These are phyloP conservation scores for Neophaeococcomyces aloes DNA, from an alignment of 2,329 filamentous ascomycete genomes.

Conservation along the genomic window DNA sequence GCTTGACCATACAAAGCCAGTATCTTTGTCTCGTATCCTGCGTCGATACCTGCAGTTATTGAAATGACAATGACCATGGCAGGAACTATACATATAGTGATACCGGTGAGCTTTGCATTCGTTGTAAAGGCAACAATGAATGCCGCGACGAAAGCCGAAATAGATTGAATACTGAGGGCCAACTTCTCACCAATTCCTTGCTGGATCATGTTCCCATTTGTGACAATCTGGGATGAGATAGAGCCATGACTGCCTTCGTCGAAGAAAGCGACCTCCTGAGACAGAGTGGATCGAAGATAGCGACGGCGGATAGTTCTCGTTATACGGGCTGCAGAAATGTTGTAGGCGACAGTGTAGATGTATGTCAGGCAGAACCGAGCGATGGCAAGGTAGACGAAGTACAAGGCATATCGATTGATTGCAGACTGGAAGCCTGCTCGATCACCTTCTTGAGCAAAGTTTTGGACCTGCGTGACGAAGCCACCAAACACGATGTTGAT, in stretches of 20 bases:
- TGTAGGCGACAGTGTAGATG: conserved; percentile 23
- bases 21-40: conserved; percentile 16
- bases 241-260: conserved; percentile 23
- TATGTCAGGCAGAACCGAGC: conserved; percentile 28
- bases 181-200: conserved; percentile 22
- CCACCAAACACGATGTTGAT: conserved; percentile 32
- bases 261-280: conserved; percentile 26
- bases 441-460: conserved; percentile 15
- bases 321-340: conserved; percentile 21
- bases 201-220: conserved; percentile 24
- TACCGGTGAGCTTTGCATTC: conserved; percentile 22
- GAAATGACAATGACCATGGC: conserved; percentile 14
- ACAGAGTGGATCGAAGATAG: conserved; percentile 23
- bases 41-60: conserved; percentile 13
- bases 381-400: conserved; percentile 30
- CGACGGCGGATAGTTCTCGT: conserved; percentile 18
- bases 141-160: conserved; percentile 19
- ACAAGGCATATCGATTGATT: conserved; percentile 22
- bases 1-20: conserved; percentile 19
- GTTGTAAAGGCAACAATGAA: conserved; percentile 21
- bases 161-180: conserved; percentile 17
- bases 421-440: conserved; percentile 17
- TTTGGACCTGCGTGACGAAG: conserved; percentile 23
- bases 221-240: conserved; percentile 24
- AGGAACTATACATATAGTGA: conserved; percentile 18